Conservation (phyloP, 1,139 yeast genomes). For the Spathaspora sp. region DNA sequence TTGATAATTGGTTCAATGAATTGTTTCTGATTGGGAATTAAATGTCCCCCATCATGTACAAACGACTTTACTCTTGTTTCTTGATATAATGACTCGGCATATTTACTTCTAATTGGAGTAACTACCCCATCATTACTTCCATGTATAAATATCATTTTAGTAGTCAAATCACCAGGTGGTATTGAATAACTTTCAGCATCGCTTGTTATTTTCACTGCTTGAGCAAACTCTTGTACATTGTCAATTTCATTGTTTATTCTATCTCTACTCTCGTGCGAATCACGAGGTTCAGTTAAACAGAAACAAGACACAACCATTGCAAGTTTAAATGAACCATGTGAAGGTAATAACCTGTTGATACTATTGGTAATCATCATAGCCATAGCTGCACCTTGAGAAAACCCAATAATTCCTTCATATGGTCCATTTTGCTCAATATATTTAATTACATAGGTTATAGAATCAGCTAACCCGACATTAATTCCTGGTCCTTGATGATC, state of each 20-base stretch:
- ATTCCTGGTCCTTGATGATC: slow-evolving; percentile 25
- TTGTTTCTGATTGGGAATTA: slow-evolving; percentile 28
- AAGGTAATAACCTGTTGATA: slow-evolving; percentile 38
- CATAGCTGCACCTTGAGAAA: slow-evolving; percentile 92
- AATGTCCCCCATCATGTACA: slow-evolving; percentile 41
- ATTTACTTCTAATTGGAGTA: slow-evolving; percentile 31
- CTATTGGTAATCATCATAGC: slow-evolving; percentile 56
- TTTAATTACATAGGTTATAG: slow-evolving; percentile 43
- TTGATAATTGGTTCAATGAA: slow-evolving; percentile 30
- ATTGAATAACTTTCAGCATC: slow-evolving; percentile 20
- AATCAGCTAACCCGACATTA: slow-evolving; percentile 32
- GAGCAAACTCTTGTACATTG: slow-evolving; percentile 21
- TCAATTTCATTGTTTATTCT: slow-evolving; percentile 20
- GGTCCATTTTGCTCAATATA: slow-evolving; percentile 76
- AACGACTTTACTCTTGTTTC: slow-evolving; percentile 16
- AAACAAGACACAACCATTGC: slow-evolving; percentile 56
- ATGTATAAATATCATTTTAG: slow-evolving; percentile 29
- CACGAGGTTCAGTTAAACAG: slow-evolving; percentile 46
- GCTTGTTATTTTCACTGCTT: slow-evolving; percentile 19
- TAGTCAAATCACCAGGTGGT: slow-evolving; percentile 16
- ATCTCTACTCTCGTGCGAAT: slow-evolving; percentile 15
- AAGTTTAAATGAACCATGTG: slow-evolving; percentile 42
- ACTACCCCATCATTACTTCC: slow-evolving; percentile 37
- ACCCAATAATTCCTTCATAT: slow-evolving; percentile 83
- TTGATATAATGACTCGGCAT: slow-evolving; percentile 22